Evolutionary conservation across 306 rosid species (phyloP).

Genomic region (Cucumis melo): DNA sequence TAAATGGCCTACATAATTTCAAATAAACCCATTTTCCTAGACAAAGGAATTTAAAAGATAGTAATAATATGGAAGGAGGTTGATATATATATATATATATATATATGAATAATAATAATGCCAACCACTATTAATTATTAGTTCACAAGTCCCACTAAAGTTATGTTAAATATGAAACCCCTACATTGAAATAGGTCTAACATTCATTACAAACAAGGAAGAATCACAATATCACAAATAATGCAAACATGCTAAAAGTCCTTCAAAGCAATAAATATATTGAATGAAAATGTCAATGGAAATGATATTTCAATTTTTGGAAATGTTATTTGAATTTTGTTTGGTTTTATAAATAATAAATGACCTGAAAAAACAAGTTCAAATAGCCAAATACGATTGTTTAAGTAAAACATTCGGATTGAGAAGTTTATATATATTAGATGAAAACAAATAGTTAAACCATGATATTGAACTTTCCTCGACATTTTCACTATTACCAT

Average conservation of each 20-base stretch:
- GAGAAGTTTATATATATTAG: too few species aligned
- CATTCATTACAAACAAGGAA: background rate
- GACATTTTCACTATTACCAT: too few species aligned
- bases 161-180: background rate
- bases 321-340: too few species aligned
- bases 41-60: background rate
- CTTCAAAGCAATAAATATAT: background rate
- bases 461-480: too few species aligned
- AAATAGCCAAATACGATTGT: too few species aligned
- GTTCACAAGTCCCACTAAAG: background rate
- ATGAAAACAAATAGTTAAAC: too few species aligned
- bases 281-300: too few species aligned
- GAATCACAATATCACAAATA: background rate
- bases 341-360: too few species aligned
- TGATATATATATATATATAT: background rate
- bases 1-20: background rate
- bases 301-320: too few species aligned
- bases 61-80: background rate
- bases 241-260: background rate
- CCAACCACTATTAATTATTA: background rate
- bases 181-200: background rate
- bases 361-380: too few species aligned
- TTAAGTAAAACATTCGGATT: too few species aligned
- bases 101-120: background rate
- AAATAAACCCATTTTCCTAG: background rate